These are phyloP conservation scores for Magnaporthiopsis poae DNA, from an alignment of 2,329 filamentous ascomycete genomes.

Conservation along the genomic window DNA sequence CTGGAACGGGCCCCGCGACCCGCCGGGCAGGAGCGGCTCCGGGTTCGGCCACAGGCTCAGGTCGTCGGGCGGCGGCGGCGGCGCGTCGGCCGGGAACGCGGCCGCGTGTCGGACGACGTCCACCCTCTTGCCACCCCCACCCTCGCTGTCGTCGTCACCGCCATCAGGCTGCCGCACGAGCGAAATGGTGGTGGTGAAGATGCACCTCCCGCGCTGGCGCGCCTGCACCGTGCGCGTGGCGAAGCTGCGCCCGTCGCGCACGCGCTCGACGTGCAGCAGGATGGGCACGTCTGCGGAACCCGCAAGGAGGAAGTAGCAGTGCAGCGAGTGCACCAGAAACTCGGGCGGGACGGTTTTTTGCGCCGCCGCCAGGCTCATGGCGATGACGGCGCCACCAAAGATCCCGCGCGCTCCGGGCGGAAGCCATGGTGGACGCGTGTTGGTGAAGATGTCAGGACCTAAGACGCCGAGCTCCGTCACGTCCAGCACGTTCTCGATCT, in stretches of 20 bases:
- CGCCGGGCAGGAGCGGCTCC: slow-evolving; percentile 12
- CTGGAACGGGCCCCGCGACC: slow-evolving; percentile 42
- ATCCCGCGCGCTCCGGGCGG: slow-evolving; percentile 85
- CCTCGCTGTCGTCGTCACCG: neutral
- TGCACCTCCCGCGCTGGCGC: slow-evolving; percentile 73
- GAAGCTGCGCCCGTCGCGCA: slow-evolving; percentile 82
- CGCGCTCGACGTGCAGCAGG: slow-evolving; percentile 87
- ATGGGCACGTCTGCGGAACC: slow-evolving; percentile 78
- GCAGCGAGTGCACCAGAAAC: slow-evolving; percentile 88
- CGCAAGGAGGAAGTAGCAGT: slow-evolving; percentile 96
- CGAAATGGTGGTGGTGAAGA: slow-evolving; percentile 91
- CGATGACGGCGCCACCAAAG: slow-evolving; percentile 86
- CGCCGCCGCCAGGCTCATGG: slow-evolving; percentile 78
- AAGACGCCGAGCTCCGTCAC: slow-evolving; percentile 69
- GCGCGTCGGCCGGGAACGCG: slow-evolving; percentile 39
- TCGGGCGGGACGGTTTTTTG: slow-evolving; percentile 73
- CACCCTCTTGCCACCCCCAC: neutral
- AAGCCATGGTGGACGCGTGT: slow-evolving; percentile 83
- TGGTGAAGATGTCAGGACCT: slow-evolving; percentile 88
- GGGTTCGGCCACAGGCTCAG: neutral
- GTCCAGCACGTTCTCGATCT: slow-evolving; percentile 83
- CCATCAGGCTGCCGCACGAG: slow-evolving; percentile 48
- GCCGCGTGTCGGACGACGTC: slow-evolving; percentile 55
- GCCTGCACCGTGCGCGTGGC: slow-evolving; percentile 94
- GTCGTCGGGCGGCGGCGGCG: slow-evolving; percentile 17